Conservation (phyloP, 164 flowering plant species). For the Dillenia turbinata region DNA sequence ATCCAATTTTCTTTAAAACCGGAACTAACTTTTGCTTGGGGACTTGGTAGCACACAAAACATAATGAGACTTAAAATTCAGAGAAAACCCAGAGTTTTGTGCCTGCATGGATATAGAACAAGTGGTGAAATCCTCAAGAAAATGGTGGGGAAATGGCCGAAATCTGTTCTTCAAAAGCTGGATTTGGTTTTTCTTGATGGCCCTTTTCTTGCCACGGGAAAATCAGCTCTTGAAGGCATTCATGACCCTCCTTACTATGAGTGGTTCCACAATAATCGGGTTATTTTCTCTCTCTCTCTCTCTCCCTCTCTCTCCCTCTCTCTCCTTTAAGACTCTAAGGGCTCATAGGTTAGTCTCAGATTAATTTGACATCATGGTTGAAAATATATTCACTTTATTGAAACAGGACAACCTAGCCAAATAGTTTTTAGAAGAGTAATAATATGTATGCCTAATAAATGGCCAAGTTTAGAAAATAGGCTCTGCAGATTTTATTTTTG, state of each 20-base stretch:
- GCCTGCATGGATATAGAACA: slow-evolving; percentile 54
- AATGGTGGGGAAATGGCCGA: slow-evolving; percentile 31
- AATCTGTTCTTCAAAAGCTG: slow-evolving; percentile 25
- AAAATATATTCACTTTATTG: neutral
- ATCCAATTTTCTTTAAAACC: too few relatives aligned
- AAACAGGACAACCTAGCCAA: too few relatives aligned
- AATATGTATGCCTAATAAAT: too few relatives aligned
- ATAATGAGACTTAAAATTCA: slow-evolving; percentile 2
- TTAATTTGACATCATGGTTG: too few relatives aligned
- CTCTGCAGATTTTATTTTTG: too few relatives aligned
- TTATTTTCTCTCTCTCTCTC: slow-evolving; percentile 1
- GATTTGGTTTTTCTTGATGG: slow-evolving; percentile 43
- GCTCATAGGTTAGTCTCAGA: too few relatives aligned
- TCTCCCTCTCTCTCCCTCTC: too few relatives aligned
- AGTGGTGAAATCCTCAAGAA: slow-evolving; percentile 37
- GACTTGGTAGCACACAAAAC: neutral
- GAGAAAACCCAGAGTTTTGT: slow-evolving; percentile 35
- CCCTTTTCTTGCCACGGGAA: slow-evolving; percentile 38
- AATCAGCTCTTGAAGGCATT: slow-evolving; percentile 36
- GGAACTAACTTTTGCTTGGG: too few relatives aligned
- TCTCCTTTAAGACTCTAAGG: too few relatives aligned
- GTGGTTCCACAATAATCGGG: slow-evolving; percentile 44
- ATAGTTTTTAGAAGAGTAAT: too few relatives aligned
- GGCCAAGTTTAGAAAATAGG: too few relatives aligned
- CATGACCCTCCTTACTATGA: slow-evolving; percentile 56